phyloP scores from a whole-genome alignment of 1,139 yeast genomes.

The Lodderomyces oxycetoniae region DNA sequence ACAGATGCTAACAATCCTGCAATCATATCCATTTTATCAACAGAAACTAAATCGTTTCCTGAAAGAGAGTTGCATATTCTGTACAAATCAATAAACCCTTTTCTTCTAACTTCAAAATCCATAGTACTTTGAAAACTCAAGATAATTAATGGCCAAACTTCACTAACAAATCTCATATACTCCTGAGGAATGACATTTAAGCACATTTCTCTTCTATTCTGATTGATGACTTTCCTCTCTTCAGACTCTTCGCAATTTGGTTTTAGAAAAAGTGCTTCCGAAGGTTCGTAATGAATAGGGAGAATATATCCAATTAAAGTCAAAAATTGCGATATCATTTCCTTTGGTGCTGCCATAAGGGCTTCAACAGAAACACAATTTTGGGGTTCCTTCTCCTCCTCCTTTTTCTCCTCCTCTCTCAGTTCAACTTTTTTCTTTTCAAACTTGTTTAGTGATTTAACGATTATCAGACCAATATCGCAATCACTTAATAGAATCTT shows the following conservation, averaged over 20 bases:
- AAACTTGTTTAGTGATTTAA: slow-evolving; percentile 41
- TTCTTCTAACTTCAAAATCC: slow-evolving; percentile 60
- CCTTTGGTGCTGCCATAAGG: slow-evolving; percentile 71
- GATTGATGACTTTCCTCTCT: slow-evolving; percentile 25
- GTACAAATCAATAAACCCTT: slow-evolving; percentile 52
- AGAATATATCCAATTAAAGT: slow-evolving; percentile 54
- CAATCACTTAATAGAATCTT: slow-evolving; percentile 35
- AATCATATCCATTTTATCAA: slow-evolving; percentile 28
- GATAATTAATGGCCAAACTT: slow-evolving; percentile 56
- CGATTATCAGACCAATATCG: slow-evolving; percentile 38
- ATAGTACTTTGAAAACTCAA: slow-evolving; percentile 74
- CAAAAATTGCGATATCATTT: slow-evolving; percentile 52
- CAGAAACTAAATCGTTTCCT: slow-evolving; percentile 17
- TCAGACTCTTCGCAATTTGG: slow-evolving; percentile 22
- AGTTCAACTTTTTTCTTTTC: slow-evolving; percentile 17
- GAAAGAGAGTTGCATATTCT: slow-evolving; percentile 43
- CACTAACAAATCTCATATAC: slow-evolving; percentile 41
- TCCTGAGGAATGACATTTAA: slow-evolving; percentile 22
- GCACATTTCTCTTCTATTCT: slow-evolving; percentile 25
- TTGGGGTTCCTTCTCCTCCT: slow-evolving; percentile 7
- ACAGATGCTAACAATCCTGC: slow-evolving; percentile 60
- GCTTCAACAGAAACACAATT: slow-evolving; percentile 46
- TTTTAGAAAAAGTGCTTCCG: slow-evolving; percentile 30
- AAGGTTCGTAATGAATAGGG: slow-evolving; percentile 38
- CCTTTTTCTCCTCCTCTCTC: background rate